phyloP scores from a whole-genome alignment of 768 basidiomycete species.

The Panellus pusillus region DNA sequence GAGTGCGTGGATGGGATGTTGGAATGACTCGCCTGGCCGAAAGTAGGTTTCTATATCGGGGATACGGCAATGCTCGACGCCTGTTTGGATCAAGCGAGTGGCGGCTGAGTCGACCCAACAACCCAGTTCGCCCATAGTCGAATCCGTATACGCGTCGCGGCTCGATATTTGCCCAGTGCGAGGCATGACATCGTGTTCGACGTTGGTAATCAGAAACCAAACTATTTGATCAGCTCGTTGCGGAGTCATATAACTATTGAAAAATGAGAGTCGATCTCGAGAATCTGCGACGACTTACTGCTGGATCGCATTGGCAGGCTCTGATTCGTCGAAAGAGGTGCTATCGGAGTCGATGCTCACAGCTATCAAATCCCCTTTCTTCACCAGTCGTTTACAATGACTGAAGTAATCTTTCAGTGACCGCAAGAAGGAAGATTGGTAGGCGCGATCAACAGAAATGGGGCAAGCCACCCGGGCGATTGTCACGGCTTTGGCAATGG shows the following conservation, averaged over 20 bases:
- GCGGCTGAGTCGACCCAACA: constrained; percentile 76
- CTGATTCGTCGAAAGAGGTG: constrained; percentile 25
- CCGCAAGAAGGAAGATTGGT: constrained; percentile 61
- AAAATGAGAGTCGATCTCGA: not conserved
- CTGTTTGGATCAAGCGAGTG: constrained; percentile 80
- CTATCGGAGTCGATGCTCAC: constrained; percentile 59
- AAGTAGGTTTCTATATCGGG: constrained; percentile 53
- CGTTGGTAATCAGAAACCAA: constrained; percentile 76
- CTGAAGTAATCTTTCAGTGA: constrained; percentile 68
- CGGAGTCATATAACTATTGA: constrained; percentile 3
- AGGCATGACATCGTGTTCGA: constrained; percentile 63
- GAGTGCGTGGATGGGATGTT: not conserved
- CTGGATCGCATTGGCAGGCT: constrained; percentile 20
- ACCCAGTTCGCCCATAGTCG: constrained; percentile 69
- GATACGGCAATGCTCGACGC: constrained; percentile 66
- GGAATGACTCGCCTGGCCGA: constrained; percentile 44
- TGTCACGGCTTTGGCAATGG: constrained; percentile 67
- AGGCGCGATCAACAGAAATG: constrained; percentile 59
- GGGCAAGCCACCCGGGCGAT: constrained; percentile 83
- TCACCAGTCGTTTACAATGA: constrained; percentile 53
- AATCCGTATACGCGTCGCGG: constrained; percentile 53
- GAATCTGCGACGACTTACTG: constrained; percentile 22
- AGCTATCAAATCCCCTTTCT: constrained; percentile 72
- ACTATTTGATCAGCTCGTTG: constrained; percentile 48
- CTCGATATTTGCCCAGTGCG: constrained; percentile 24